Base-by-base conservation (phyloP, 2,329 filamentous ascomycete species). In the Curvularia spicifera region DNA sequence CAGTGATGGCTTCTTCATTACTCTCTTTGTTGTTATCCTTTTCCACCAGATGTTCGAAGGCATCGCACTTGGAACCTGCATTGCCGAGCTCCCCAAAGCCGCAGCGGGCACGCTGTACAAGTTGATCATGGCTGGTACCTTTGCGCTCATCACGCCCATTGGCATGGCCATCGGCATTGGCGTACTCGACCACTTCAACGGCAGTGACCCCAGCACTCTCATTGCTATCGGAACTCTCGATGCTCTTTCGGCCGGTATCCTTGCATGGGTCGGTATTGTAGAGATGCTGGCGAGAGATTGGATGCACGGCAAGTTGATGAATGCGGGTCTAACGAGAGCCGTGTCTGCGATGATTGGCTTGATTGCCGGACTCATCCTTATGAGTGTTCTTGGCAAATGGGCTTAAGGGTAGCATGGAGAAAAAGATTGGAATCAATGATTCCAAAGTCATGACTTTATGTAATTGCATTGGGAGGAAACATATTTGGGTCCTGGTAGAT, bases 41-140 rank as follows among this genome's bases (percentile, higher is more conserved):
- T 91, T 92, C 78, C 90, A 92, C 70, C 90, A 92, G 69, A 86
- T 90, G 79, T 91, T 93, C 67, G 89, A 92, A 71, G 90, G 90
- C 4, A 81, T 93, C 45, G 90, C 90, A 0, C 85, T 93, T 0
- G 89, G 90, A 18, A 86, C 86, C 8, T 85, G 88, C 13, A 91
- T 92, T 61, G 87, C 89, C 8, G 82, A 83, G 0, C 80, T 91
- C 1, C 82, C 71, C 53, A 72, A 71, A 12, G 78, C 67, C 7
- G 64, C 66, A 4, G 70, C 76, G n/a, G 65, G 70, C 3, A 70
- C 69, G 1, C 50, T 67, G 6, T 80, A 81, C 60, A 89, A 91
- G 71, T 76, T 87, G 2, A 60, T 85, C 12, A 86, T 93, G 78
- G 89, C 84, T 0, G 64, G 75, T 1, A 81, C 83, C 0, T 93